Evolutionary conservation across 441 rosid species (phyloP), one percentile per base, ranked within the genome.

Genomic region (Euphorbia celastroides): DNA sequence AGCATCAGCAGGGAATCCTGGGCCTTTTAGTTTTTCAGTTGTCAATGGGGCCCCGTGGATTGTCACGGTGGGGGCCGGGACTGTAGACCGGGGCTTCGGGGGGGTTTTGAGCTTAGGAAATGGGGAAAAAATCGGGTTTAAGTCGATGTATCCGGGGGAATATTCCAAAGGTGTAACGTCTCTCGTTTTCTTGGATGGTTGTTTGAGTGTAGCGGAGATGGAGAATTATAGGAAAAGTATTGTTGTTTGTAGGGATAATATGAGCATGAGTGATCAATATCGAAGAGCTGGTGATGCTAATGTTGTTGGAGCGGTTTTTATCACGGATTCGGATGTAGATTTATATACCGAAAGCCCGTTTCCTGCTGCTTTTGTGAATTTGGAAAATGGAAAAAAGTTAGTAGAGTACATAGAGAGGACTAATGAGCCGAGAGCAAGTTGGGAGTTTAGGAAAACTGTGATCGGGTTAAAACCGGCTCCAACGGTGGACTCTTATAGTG

Each of bases 11-110:
- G 88, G 93, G 10, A 89, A 89, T 41, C 84, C 74, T 13, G 89
- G 91, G 9, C 81, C 93, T 12, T 44, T 12, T 10, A 74, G 70
- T 31, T 78, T 72, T 82, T 71, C 88, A 7, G 74, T 83, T 12
- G 81, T 88, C 0, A 89, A 89, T 62, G 79, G 82, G 5, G 84
- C 93, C 5, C 96, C 88, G 4, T 89, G 96, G 93, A 56, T 84
- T 26, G 62, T 75, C 0, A 81, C 87, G 3, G 89, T 89, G 3
- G 89, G 87, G 4, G 85, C 89, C 0, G 80, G 89, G 5, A 84
- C 85, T 0, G 58, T 86, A 19, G 92, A 84, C 67, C 67, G 89
- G 4, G 72, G 79, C 61, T 81, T 89, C 23, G 81, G 81, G 0
- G 87, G 89, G 0, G 82, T 79, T 6, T 83, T 89, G 0, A 60